Percentiles rank a stretch among this genome's conserved stretches.
Evolutionary conservation across 1,139 yeast genomes (phyloP).

Genomic region (Debaryomycetaceae sp.): DNA sequence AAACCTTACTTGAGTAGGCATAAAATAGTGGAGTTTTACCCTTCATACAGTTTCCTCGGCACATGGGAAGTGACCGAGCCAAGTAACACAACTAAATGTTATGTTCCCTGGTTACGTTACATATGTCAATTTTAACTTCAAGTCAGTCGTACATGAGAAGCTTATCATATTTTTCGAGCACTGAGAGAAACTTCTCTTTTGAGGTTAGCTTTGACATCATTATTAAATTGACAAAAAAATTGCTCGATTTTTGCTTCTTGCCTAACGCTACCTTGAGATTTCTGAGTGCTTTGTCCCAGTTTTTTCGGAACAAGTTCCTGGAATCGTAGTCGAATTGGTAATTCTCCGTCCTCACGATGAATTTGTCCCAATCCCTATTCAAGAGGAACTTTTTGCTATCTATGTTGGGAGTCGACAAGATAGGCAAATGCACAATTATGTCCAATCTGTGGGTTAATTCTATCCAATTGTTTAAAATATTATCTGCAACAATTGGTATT

Average conservation of each 20-base stretch:
- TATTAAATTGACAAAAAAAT: background rate
- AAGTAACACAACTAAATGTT: no score
- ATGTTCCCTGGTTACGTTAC: no score
- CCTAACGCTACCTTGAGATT: background rate
- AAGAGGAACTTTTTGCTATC: constrained; percentile 18
- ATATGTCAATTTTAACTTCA: no score
- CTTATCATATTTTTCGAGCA: background rate
- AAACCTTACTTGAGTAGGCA: no score
- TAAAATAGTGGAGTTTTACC: no score
- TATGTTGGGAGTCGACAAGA: constrained; percentile 28
- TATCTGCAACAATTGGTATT: constrained; percentile 29
- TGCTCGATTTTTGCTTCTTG: background rate
- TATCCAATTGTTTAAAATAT: constrained; percentile 23
- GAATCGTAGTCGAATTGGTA: constrained; percentile 12
- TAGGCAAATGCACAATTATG: constrained; percentile 26
- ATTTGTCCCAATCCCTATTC: constrained; percentile 17
- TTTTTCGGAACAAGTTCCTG: constrained; percentile 1
- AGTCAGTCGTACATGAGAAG: background rate
- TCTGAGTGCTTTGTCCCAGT: background rate
- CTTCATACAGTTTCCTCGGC: no score
- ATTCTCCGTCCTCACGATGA: constrained; percentile 17
- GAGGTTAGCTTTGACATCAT: background rate
- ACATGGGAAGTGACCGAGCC: no score
- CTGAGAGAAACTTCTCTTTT: background rate
- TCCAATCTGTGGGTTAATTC: constrained; percentile 20